These are phyloP conservation scores for Candida pseudoviswanathii DNA, from an alignment of 1,139 yeast species.

Conservation along the genomic window DNA sequence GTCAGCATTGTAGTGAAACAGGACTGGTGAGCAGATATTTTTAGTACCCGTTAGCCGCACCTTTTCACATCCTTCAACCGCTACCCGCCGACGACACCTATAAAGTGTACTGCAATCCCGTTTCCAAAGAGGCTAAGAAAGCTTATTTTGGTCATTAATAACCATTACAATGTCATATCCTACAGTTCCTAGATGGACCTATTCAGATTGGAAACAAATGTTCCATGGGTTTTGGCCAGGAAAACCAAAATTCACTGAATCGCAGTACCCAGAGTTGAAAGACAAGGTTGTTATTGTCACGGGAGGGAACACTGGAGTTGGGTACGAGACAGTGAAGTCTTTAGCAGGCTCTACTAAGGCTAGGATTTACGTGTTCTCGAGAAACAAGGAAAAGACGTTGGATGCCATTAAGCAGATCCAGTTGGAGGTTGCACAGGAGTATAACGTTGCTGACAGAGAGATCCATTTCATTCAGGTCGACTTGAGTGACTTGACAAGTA, in stretches of 20 bases:
- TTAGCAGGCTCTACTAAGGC: conserved; percentile 44
- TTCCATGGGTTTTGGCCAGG: conserved; percentile 16
- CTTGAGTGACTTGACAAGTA: conserved; percentile 44
- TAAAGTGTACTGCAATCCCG: neutral
- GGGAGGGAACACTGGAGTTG: conserved; percentile 26
- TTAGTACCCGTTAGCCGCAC: no score
- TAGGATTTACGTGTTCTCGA: conserved; percentile 22
- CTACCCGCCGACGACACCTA: neutral
- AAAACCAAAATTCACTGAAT: conserved; percentile 16
- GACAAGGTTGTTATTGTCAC: conserved; percentile 25
- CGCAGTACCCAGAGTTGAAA: conserved; percentile 19
- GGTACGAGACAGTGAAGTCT: conserved; percentile 35
- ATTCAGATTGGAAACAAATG: conserved; percentile 14
- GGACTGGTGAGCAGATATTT: no score
- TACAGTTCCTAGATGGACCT: conserved; percentile 10
- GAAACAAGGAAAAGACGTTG: conserved; percentile 21
- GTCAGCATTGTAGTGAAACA: no score
- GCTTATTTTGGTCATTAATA: neutral
- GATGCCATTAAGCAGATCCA: conserved; percentile 31
- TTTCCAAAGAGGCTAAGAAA: no score
- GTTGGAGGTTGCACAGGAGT: conserved; percentile 19
- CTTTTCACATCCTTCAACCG: no score
- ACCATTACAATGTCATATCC: conserved; percentile 12
- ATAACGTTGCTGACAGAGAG: conserved; percentile 12
- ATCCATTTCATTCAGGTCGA: conserved; percentile 35